phyloP scores from a whole-genome alignment of 1,284 basidiomycete genomes.

The Papiliotrema flavescens region DNA sequence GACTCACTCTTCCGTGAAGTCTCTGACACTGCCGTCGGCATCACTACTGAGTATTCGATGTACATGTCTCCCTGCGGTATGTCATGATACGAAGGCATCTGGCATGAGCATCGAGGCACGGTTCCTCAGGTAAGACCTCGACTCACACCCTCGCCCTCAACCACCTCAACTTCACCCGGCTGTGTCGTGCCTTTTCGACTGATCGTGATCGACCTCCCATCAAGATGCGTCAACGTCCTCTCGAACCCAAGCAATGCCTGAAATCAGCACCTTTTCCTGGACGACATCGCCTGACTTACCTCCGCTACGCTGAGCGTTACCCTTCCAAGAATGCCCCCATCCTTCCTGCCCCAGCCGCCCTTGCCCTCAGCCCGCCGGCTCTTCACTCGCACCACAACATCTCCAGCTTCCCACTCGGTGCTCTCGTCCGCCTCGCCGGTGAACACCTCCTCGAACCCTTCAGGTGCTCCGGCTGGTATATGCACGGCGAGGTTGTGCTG shows the following conservation, averaged over 20 bases:
- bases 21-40: conserved; percentile 67
- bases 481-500: conserved; percentile 66
- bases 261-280: background rate
- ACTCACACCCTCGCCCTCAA: conserved; percentile 71
- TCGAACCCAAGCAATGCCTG: conserved; percentile 50
- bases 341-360: conserved; percentile 81
- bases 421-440: conserved; percentile 90
- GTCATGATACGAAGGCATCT: conserved; percentile 69
- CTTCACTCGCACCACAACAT: conserved; percentile 77
- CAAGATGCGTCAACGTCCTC: conserved; percentile 81
- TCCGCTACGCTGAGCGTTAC: conserved; percentile 86
- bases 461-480: conserved; percentile 80
- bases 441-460: conserved; percentile 85
- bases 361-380: conserved; percentile 60
- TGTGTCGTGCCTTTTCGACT: conserved; percentile 77
- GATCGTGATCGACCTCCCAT: conserved; percentile 74
- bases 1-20: conserved; percentile 63
- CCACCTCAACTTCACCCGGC: conserved; percentile 82
- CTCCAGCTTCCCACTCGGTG: conserved; percentile 88
- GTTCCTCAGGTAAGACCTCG: background rate
- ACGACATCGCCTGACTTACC: conserved; percentile 52
- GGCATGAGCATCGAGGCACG: background rate
- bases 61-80: conserved; percentile 74
- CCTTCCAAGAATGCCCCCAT: conserved; percentile 80
- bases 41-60: conserved; percentile 83